A percentile compares a stretch with the other conserved stretches of the same genome.
These are phyloP conservation scores for Exidia glandulosa DNA, from an alignment of 768 basidiomycete genomes.

Conservation along the genomic window DNA sequence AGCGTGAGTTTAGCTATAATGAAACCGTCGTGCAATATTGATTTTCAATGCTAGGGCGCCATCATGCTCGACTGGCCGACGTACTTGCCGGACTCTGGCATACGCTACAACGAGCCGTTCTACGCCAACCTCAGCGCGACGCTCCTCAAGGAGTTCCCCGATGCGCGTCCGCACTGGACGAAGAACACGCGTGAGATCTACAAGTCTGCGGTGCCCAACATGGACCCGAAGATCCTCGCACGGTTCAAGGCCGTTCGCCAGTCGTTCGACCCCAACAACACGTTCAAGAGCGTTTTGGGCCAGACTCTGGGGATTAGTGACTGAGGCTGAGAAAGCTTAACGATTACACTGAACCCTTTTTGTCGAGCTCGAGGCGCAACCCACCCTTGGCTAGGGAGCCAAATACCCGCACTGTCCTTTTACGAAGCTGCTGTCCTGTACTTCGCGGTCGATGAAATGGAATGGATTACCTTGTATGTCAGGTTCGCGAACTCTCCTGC, in stretches of 20 bases:
- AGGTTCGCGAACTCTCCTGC: not conserved
- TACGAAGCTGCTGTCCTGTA: too few species aligned
- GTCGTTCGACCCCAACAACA: not conserved
- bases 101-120: not conserved
- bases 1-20: not conserved
- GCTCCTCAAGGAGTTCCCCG: not conserved
- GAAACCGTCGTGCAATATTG: not conserved
- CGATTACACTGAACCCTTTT: too few species aligned
- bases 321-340: not conserved
- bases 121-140: not conserved
- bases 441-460: not conserved
- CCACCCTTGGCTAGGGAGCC: not conserved
- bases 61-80: constrained; percentile 1
- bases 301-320: not conserved
- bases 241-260: not conserved
- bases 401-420: not conserved
- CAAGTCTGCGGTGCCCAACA: not conserved
- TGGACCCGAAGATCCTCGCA: not conserved
- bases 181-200: not conserved
- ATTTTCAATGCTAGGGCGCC: not conserved
- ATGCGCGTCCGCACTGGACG: not conserved
- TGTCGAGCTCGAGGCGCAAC: too few species aligned
- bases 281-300: not conserved
- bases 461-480: not conserved
- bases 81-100: not conserved